Base-by-base conservation (phyloP, 192 early-diverging fungal genomes). In the Backusella westeae region DNA sequence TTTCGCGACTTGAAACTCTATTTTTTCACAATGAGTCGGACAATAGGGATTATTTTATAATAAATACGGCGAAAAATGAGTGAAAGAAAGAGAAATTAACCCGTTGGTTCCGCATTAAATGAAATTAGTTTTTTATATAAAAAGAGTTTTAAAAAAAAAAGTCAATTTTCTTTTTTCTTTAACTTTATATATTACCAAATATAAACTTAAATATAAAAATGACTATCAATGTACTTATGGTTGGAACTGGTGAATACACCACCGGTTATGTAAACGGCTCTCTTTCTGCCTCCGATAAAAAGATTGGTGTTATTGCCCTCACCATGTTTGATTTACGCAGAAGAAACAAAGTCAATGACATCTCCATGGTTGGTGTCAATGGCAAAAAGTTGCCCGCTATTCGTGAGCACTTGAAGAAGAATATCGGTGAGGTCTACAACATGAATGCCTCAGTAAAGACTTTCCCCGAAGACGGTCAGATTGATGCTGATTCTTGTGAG, bases 291-390 rank as follows among this genome's bases (percentile, higher is more conserved):
- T 84, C 84, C 4, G 84, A 85, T 71, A 85, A 85, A 39, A 67
- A 77, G 44, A 70, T 83, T 49, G 84, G 84, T 52, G 84, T 85
- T 14, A 77, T 85, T 49, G 76, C 78, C 21, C 70, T 85, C 12
- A 84, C 82, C 44, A 69, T 86, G 71, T 79, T 85, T 29, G 84
- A 85, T 39, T 38, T 85, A 14, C 78, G 84, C 39, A 69, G 74
- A 21, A 71, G 77, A 12, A 75, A 66, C 23, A 84, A 83, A 56
- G 77, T 85, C n/a, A 53, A 49, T 32, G 53, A 59, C 6, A 72
- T 85, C n/a, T 68, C 66, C 14, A 82, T 85, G 84, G 84, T 85
- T 26, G 84, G 84, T 21, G 84, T 83, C 7, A 85, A 82, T 39
- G 84, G 84, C 36, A 19, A 26, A 8, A 85, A 85, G 80, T 67